Evolutionary conservation across 2,329 filamentous ascomycete species (phyloP).

Genomic region (Endocalyx cinctus): DNA sequence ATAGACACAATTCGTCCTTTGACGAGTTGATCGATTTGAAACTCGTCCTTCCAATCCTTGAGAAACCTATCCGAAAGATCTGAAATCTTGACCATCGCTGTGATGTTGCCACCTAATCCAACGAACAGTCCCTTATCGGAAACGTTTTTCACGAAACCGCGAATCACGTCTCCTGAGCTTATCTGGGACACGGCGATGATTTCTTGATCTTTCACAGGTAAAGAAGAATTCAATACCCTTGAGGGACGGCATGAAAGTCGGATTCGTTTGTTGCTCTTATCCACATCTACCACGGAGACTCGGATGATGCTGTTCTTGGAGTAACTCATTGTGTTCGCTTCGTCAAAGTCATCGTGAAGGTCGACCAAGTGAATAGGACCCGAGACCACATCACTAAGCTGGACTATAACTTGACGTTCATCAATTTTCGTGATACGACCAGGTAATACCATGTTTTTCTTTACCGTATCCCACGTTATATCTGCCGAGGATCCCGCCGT

Average conservation of each 20-base stretch:
- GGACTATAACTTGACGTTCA: slow-evolving; percentile 78
- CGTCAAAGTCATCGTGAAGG: slow-evolving; percentile 78
- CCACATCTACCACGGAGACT: slow-evolving; percentile 78
- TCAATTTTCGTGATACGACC: slow-evolving; percentile 81
- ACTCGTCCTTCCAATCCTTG: slow-evolving; percentile 92
- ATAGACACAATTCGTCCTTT: slow-evolving; percentile 77
- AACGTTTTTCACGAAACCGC: slow-evolving; percentile 89
- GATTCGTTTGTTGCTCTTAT: slow-evolving; percentile 78
- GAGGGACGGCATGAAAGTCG: slow-evolving; percentile 80
- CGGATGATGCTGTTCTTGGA: slow-evolving; percentile 83
- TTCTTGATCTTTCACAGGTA: slow-evolving; percentile 76
- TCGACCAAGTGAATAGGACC: slow-evolving; percentile 80
- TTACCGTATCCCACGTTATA: slow-evolving; percentile 66
- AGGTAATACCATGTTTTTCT: slow-evolving; percentile 74
- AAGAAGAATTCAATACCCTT: slow-evolving; percentile 79
- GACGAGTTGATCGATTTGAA: slow-evolving; percentile 84
- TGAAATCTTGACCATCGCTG: slow-evolving; percentile 77
- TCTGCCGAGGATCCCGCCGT: slow-evolving; percentile 52
- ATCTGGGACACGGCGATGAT: slow-evolving; percentile 68
- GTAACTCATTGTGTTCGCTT: slow-evolving; percentile 70
- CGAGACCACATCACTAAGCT: slow-evolving; percentile 74
- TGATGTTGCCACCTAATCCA: slow-evolving; percentile 73
- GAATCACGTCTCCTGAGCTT: slow-evolving; percentile 70
- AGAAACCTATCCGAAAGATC: slow-evolving; percentile 88
- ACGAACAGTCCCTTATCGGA: slow-evolving; percentile 88